Conservation (phyloP, 306 rosid species). For the Prunus fruticosa region DNA sequence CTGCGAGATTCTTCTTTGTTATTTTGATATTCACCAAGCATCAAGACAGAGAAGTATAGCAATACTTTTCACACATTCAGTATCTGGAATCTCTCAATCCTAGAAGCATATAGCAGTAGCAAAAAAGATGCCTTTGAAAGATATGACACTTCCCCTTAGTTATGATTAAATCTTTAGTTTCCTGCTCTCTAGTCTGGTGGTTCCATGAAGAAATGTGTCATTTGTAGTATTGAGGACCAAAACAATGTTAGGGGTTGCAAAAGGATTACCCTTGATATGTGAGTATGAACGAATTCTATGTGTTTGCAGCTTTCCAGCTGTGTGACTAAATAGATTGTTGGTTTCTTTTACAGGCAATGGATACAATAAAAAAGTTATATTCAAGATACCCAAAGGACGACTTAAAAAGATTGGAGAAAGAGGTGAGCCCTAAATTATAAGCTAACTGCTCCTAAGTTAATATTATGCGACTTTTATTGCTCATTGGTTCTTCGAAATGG, state of each 20-base stretch:
- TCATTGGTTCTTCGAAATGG: constrained; percentile 21
- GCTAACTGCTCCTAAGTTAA: neutral
- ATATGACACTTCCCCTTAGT: neutral
- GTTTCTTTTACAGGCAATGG: constrained; percentile 69
- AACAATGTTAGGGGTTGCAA: neutral
- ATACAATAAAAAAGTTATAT: constrained; percentile 64
- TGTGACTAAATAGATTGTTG: constrained; percentile 15
- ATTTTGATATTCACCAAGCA: neutral
- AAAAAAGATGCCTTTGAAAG: neutral
- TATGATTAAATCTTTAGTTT: neutral
- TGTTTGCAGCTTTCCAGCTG: neutral
- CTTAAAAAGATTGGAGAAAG: constrained; percentile 86
- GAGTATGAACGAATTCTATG: neutral
- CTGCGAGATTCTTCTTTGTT: neutral
- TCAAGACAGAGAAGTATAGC: neutral
- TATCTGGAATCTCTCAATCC: neutral
- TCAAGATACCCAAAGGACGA: constrained; percentile 81
- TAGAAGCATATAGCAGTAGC: neutral
- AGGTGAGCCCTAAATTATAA: constrained; percentile 47
- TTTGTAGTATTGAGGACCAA: neutral
- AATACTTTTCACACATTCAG: too few species aligned
- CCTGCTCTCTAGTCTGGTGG: neutral
- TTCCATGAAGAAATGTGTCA: neutral
- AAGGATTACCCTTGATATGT: neutral
- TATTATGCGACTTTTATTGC: neutral